Percentiles rank a stretch among this genome's conserved stretches.
Conservation (phyloP, 2,329 filamentous ascomycete genomes). For the Aspergillus cejpii region DNA sequence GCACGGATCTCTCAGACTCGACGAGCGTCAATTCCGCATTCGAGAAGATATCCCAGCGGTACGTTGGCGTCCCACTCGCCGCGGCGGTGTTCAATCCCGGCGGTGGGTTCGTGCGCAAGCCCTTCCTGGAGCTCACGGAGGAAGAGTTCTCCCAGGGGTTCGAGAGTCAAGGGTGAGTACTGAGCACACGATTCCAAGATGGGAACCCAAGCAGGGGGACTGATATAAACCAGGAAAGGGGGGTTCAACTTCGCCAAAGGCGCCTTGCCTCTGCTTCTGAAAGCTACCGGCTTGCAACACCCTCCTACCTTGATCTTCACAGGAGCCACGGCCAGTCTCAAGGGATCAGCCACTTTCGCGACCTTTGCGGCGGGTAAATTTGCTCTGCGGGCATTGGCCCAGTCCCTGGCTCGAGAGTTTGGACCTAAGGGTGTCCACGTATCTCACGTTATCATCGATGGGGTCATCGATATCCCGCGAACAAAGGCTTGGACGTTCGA, state of each 20-base stretch:
- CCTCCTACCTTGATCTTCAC: conserved; percentile 80
- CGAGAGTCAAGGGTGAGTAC: conserved; percentile 45
- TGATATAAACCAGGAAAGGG: conserved; percentile 41
- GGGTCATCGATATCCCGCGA: conserved; percentile 72
- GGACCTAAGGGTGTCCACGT: conserved; percentile 79
- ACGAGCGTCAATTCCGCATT: conserved; percentile 50
- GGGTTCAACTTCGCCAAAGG: conserved; percentile 71
- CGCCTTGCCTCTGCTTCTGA: conserved; percentile 62
- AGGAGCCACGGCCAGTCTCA: conserved; percentile 73
- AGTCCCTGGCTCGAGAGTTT: conserved; percentile 75
- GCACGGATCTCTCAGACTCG: conserved; percentile 51
- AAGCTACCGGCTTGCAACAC: conserved; percentile 50
- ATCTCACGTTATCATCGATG: conserved; percentile 74
- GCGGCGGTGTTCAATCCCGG: conserved; percentile 58
- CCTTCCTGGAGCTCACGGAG: conserved; percentile 55
- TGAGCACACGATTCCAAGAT: background rate
- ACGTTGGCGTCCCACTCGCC: conserved; percentile 40
- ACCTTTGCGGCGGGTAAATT: conserved; percentile 76
- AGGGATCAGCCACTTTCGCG: conserved; percentile 62
- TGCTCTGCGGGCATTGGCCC: conserved; percentile 64
- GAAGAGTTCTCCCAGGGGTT: conserved; percentile 51
- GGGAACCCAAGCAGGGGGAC: too few species aligned
- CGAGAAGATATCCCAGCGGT: conserved; percentile 49
- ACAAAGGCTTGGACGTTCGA: conserved; percentile 56
- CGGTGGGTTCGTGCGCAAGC: conserved; percentile 53